Conservation (phyloP, 2,329 filamentous ascomycete genomes). For the Xylariaceae sp. region DNA sequence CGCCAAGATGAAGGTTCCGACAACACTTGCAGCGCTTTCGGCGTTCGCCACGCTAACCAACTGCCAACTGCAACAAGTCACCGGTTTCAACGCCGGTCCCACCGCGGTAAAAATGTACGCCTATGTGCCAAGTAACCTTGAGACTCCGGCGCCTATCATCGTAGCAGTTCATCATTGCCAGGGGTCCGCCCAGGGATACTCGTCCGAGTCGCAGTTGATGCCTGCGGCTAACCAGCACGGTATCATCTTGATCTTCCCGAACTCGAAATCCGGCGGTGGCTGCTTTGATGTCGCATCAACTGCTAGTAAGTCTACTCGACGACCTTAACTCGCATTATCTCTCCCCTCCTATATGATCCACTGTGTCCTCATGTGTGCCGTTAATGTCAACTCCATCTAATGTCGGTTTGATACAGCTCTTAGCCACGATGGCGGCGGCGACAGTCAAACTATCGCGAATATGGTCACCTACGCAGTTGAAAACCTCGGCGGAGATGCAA, state of each 20-base stretch:
- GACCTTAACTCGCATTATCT: background rate
- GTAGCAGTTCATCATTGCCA: slow-evolving; percentile 61
- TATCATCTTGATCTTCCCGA: slow-evolving; percentile 57
- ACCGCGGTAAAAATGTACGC: slow-evolving; percentile 40
- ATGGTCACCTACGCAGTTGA: slow-evolving; percentile 40
- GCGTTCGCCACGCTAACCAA: slow-evolving; percentile 33
- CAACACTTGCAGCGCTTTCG: slow-evolving; percentile 29
- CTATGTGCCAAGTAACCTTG: slow-evolving; percentile 37
- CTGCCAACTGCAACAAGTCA: slow-evolving; percentile 36
- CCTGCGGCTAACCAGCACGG: slow-evolving; percentile 56
- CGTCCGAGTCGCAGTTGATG: slow-evolving; percentile 53
- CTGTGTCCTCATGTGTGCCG: background rate
- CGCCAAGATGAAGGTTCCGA: slow-evolving; percentile 1
- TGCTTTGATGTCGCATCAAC: slow-evolving; percentile 65
- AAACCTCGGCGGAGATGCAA: slow-evolving; percentile 39
- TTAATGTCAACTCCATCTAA: background rate
- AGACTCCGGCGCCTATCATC: slow-evolving; percentile 46
- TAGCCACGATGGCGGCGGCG: slow-evolving; percentile 42
- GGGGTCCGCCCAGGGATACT: slow-evolving; percentile 56
- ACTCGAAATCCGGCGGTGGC: slow-evolving; percentile 43
- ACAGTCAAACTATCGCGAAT: slow-evolving; percentile 44
- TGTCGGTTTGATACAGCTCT: slow-evolving; percentile 23
- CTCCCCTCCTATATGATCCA: background rate
- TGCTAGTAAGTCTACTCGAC: slow-evolving; percentile 33
- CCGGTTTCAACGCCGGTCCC: slow-evolving; percentile 37